phyloP scores from a whole-genome alignment of 768 basidiomycete genomes.

The Tremella fuciformis region DNA sequence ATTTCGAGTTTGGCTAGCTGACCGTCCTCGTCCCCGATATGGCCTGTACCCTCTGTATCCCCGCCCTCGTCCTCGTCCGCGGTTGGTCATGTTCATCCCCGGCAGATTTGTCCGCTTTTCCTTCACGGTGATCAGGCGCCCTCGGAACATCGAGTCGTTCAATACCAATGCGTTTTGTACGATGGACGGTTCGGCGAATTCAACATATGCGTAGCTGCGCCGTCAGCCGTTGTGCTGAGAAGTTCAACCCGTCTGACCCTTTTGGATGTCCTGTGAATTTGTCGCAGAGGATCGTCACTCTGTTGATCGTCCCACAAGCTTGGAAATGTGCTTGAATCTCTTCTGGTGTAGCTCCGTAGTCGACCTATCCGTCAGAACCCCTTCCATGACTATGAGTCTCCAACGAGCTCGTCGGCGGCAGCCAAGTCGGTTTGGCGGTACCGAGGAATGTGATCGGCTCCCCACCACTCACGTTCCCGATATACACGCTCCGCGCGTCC shows the following conservation, averaged over 20 bases:
- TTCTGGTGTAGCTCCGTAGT: constrained; percentile 94
- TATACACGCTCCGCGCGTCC: constrained; percentile 83
- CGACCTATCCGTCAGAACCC: no score
- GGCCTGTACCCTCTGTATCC: constrained; percentile 55
- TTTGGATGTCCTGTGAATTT: constrained; percentile 99
- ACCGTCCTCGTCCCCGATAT: constrained; percentile 31
- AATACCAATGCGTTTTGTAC: constrained; percentile 86
- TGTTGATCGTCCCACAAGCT: constrained; percentile 95
- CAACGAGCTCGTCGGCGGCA: no score
- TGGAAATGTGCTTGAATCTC: constrained; percentile 98
- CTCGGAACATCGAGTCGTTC: constrained; percentile 94
- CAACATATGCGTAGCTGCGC: constrained; percentile 90
- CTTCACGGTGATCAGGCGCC: constrained; percentile 79
- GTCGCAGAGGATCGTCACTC: constrained; percentile 98
- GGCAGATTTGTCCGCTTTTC: constrained; percentile 95
- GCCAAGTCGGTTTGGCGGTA: neutral
- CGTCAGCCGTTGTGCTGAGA: neutral
- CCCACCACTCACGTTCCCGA: constrained; percentile 78
- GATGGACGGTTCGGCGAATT: constrained; percentile 89
- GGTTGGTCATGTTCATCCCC: constrained; percentile 73
- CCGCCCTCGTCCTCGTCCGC: constrained; percentile 65
- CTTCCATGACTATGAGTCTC: no score
- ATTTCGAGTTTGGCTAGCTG: constrained; percentile 1
- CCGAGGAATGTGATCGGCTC: neutral
- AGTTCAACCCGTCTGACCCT: constrained; percentile 62